Evolutionary conservation across 202 grass and related monocot species (phyloP).

Genomic region (Dendrocalamus latiflorus): DNA sequence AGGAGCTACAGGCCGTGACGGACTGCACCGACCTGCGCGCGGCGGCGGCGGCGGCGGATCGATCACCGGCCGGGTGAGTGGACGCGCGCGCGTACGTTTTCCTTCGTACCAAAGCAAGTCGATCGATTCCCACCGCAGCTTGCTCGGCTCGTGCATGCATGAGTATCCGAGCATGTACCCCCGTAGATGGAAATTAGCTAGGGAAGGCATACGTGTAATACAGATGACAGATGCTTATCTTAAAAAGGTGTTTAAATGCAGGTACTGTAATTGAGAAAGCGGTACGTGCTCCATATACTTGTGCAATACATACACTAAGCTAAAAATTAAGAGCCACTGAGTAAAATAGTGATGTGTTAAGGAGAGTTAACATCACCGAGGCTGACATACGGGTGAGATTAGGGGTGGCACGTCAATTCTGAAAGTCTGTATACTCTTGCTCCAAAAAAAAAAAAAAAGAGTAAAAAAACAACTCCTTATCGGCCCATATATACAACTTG

Average conservation of each 20-base stretch:
- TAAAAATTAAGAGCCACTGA: too few relatives aligned
- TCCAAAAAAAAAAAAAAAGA: background rate
- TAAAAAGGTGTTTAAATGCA: background rate
- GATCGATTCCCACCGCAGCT: background rate
- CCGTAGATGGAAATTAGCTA: background rate
- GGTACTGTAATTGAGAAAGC: background rate
- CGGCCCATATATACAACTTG: background rate
- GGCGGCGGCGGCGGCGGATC: background rate
- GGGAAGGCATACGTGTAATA: background rate
- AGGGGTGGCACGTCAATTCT: background rate
- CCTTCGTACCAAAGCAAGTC: constrained; percentile 3
- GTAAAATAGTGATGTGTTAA: background rate
- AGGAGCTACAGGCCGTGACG: background rate
- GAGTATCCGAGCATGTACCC: background rate
- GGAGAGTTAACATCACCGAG: background rate
- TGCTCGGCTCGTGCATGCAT: background rate
- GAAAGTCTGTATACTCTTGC: background rate
- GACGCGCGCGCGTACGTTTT: background rate
- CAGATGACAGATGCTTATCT: too few relatives aligned
- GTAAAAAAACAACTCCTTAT: background rate
- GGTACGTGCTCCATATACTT: background rate
- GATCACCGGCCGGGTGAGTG: background rate
- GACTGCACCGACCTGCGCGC: constrained; percentile 6
- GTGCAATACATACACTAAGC: background rate
- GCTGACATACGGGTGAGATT: background rate